These are phyloP conservation scores for Trifolium pratense DNA, from an alignment of 306 rosid genomes.

Conservation along the genomic window DNA sequence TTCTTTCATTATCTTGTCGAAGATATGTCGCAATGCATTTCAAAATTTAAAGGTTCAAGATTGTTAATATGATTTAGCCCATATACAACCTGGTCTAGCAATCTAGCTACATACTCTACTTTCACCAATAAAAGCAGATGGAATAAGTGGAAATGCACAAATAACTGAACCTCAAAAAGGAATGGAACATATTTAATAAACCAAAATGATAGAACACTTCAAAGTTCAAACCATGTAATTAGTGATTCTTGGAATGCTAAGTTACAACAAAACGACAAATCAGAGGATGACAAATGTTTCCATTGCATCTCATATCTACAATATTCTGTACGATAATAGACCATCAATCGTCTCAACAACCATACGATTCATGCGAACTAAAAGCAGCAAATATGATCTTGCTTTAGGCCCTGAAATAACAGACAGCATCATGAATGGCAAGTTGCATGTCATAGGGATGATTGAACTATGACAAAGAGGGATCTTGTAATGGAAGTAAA, in stretches of 20 bases:
- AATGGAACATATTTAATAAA: neutral
- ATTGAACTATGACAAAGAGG: no score
- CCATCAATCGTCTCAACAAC: slow-evolving; percentile 54
- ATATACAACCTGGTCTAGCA: no score
- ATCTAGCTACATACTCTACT: neutral
- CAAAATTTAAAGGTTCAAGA: neutral
- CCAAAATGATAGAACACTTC: neutral
- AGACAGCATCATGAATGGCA: slow-evolving; percentile 27
- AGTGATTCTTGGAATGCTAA: neutral
- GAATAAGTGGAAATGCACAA: neutral
- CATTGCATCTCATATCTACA: slow-evolving; percentile 39
- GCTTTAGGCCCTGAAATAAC: slow-evolving; percentile 52
- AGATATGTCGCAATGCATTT: neutral
- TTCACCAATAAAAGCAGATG: neutral
- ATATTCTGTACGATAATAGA: slow-evolving; percentile 48
- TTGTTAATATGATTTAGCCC: no score
- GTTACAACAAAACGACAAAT: neutral
- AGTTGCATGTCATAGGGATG: no score
- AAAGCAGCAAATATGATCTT: slow-evolving; percentile 58
- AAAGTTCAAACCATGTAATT: neutral
- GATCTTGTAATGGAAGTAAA: slow-evolving; percentile 29
- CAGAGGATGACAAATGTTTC: slow-evolving; percentile 17
- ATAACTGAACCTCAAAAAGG: neutral
- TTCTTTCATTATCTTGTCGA: no score
- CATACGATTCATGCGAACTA: slow-evolving; percentile 58